Conservation (phyloP, 345 rosid species). For the Eutrema japonicum region DNA sequence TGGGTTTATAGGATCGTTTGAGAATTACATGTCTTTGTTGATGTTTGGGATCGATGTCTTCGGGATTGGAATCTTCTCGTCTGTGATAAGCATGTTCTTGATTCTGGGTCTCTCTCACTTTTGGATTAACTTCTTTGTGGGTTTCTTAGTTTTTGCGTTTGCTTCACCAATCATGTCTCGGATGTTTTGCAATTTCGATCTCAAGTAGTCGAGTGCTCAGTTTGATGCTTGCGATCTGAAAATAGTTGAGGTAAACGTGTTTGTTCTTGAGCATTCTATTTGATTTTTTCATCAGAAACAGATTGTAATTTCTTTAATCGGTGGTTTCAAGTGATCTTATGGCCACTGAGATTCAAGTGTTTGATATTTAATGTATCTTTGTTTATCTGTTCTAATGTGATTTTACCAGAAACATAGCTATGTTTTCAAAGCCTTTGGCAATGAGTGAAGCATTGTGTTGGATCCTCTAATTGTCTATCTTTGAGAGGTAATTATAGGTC, state of each 20-base stretch:
- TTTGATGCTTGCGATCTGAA: constrained; percentile 24
- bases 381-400: not conserved
- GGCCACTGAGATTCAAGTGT: constrained; percentile 8
- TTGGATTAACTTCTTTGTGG: not conserved
- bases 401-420: not conserved
- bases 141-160: constrained; percentile 30
- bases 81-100: constrained; percentile 34
- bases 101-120: constrained; percentile 17
- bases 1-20: constrained; percentile 48
- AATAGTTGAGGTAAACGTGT: constrained; percentile 13
- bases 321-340: not conserved
- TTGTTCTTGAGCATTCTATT: not conserved
- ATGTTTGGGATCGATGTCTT: constrained; percentile 36
- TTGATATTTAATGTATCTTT: not conserved
- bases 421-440: not conserved
- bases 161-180: constrained; percentile 34
- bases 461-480: constrained; percentile 4
- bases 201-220: constrained; percentile 5
- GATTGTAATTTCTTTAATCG: not conserved
- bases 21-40: constrained; percentile 26
- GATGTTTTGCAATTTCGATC: constrained; percentile 9
- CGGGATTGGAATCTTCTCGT: constrained; percentile 18
- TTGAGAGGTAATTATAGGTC: not conserved
- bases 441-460: constrained; percentile 15
- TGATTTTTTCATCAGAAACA: constrained; percentile 1